Conservation (phyloP, 169 alveolate species). For the Perkinsus marinus region DNA sequence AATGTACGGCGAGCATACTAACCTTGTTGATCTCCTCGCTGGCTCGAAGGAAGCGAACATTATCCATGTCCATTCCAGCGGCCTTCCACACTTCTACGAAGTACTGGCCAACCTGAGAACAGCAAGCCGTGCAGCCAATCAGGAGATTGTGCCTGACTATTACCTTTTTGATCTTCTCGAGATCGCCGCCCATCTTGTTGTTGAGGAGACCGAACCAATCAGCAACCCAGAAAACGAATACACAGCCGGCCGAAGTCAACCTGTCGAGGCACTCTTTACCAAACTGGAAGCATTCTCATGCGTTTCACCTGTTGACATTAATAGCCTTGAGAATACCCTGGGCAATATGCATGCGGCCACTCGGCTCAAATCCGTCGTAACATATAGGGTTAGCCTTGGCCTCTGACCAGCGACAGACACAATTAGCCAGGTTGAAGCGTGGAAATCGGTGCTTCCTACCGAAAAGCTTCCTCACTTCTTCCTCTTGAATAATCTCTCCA, state of each 20-base stretch:
- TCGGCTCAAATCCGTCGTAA: slow-evolving; percentile 99
- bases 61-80: slow-evolving; percentile 94
- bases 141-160: background rate
- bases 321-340: slow-evolving; percentile 80
- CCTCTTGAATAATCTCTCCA: background rate
- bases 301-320: slow-evolving; percentile 8
- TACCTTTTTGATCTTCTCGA: slow-evolving; percentile 59
- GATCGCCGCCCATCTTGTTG: slow-evolving; percentile 96
- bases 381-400: slow-evolving; percentile 63
- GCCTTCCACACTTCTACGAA: slow-evolving; percentile 97
- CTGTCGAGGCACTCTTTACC: background rate
- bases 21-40: slow-evolving; percentile 86
- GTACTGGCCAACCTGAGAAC: slow-evolving; percentile 81
- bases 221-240: slow-evolving; percentile 97
- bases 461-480: background rate
- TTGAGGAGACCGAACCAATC: slow-evolving; percentile 98
- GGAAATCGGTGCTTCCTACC: too few relatives aligned
- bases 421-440: too few relatives aligned
- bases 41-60: slow-evolving; percentile 95
- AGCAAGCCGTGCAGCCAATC: background rate
- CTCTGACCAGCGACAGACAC: too few relatives aligned
- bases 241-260: slow-evolving; percentile 87
- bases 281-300: background rate
- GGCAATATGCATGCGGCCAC: slow-evolving; percentile 99
- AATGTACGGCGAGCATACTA: background rate